Base-by-base conservation (phyloP, 208 protist genomes). In the Leishmania turanica region DNA sequence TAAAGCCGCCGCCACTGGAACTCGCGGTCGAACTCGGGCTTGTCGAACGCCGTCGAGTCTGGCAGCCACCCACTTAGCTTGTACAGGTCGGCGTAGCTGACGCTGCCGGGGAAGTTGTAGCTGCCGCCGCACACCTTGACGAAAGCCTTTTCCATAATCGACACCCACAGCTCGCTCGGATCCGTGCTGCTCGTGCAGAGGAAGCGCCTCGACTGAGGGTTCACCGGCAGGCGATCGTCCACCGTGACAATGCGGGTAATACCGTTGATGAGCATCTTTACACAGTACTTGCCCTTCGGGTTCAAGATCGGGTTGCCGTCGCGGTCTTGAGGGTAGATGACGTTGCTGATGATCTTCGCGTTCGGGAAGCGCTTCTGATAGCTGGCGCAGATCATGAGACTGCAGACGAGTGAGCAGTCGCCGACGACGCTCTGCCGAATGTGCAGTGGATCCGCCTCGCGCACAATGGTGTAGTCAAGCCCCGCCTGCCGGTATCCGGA, bases 261-360 rank as follows among this genome's bases (percentile, higher is more conserved):
- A 72, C 96, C 96, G 82, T 98, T 98, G 79, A 98, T 87, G n/a
- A 98, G 88, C 92, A 98, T 96, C 83, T 97, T 97, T 9, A 98
- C 90, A 81, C 88, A 93, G 81, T 98, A 97, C 82, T 96, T 96
- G 27, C 96, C 96, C 80, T 92, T 95, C 1, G 92, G 91, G 83
- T 95, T 97, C 27, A 96, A 60, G 17, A 98, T 84, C 19, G 94
- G 93, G 68, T 89, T 89, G 5, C 95, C 88, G 24, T 94, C 84
- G 27, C 69, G 68, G 81, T 96, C 93, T 69, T 97, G 96, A 19
- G 96, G 96, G 83, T 92, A 98, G 73, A 98, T 97, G 62, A 96
- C 93, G 71, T 90, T 91, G 80, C 86, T 91, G 81, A 98, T 97
- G 64, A 97, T 92, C 79, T 93, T 93, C 42, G 83, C 89, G 40